Conservation (phyloP, 2,329 filamentous ascomycete genomes). For the Alternaria ethzedia region DNA sequence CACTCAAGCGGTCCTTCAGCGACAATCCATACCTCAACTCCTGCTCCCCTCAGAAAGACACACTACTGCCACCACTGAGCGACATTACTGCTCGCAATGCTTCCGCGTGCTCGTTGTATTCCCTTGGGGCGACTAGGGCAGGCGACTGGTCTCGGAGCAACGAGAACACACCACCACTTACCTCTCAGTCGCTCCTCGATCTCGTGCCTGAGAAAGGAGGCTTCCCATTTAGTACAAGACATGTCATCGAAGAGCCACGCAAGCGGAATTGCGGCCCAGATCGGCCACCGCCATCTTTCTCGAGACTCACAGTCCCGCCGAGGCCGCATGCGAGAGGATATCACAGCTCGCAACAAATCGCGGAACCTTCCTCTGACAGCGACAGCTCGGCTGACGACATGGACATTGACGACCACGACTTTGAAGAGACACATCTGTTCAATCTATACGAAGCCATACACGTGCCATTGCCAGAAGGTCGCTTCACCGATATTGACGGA, state of each 20-base stretch:
- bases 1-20: conserved; percentile 52
- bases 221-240: conserved; percentile 1
- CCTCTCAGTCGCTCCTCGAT: conserved; percentile 43
- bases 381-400: conserved; percentile 17
- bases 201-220: conserved; percentile 33
- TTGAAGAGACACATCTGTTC: conserved; percentile 31
- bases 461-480: conserved; percentile 33
- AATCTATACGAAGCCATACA: conserved; percentile 42
- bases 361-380: conserved; percentile 11
- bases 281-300: conserved; percentile 25
- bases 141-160: conserved; percentile 32
- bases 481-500: conserved; percentile 26
- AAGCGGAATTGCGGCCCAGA: conserved; percentile 29
- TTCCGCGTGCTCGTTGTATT: conserved; percentile 46
- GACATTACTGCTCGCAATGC: conserved; percentile 40
- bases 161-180: conserved; percentile 44
- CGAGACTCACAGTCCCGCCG: conserved; percentile 13
- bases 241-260: conserved; percentile 21
- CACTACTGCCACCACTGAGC: conserved; percentile 30
- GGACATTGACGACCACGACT: conserved; percentile 18
- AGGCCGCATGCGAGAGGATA: conserved; percentile 17
- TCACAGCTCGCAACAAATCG: conserved; percentile 3
- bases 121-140: conserved; percentile 31
- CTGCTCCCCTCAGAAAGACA: conserved; percentile 40
- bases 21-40: conserved; percentile 47